Conservation (phyloP, 2,329 filamentous ascomycete genomes). For the Cercospora sp. region DNA sequence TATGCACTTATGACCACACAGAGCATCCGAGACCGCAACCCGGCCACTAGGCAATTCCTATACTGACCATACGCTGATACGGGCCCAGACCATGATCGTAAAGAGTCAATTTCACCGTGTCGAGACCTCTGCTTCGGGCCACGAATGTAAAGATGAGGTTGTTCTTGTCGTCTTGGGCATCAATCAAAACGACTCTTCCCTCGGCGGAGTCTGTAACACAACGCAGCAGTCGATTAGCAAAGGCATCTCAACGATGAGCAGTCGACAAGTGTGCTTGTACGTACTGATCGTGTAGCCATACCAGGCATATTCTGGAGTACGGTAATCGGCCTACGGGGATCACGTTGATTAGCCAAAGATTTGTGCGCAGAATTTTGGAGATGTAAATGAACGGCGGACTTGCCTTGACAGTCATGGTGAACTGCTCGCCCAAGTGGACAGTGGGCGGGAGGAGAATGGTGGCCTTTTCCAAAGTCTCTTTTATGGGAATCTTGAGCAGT, state of each 20-base stretch:
- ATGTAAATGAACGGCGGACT: background rate
- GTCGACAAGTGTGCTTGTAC: background rate
- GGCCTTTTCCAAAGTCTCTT: background rate
- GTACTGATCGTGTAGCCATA: background rate
- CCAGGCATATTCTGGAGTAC: background rate
- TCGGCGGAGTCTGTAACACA: background rate
- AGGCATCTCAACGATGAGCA: background rate
- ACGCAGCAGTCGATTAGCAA: background rate
- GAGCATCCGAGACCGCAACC: too few species aligned
- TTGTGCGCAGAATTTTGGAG: too few species aligned
- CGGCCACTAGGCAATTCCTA: background rate
- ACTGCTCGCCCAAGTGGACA: background rate
- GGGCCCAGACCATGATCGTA: background rate
- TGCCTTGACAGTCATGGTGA: background rate
- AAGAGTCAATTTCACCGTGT: background rate
- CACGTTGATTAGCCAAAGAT: background rate
- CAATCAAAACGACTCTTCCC: background rate
- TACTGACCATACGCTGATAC: background rate
- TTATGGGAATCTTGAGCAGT: background rate
- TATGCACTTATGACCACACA: too few species aligned
- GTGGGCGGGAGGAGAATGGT: background rate
- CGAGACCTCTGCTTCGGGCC: background rate
- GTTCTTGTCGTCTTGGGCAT: background rate
- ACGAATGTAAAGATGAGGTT: background rate
- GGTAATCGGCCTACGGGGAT: background rate